Conservation (phyloP, 2,329 filamentous ascomycete genomes). For the Microthyrium microscopicum region DNA sequence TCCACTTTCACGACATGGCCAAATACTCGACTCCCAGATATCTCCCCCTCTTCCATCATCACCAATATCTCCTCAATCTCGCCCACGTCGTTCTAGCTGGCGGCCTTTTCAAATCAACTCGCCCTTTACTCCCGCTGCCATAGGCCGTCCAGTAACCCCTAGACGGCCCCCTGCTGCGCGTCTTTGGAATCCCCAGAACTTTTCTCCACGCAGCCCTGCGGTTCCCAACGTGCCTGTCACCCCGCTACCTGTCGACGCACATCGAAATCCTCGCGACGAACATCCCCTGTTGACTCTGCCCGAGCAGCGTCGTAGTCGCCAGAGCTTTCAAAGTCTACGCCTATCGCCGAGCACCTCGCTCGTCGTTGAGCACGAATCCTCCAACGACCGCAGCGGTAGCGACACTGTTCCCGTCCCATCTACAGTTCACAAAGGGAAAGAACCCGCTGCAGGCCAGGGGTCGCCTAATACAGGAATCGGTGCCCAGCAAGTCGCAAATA, state of each 20-base stretch:
- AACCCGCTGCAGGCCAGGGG: no score
- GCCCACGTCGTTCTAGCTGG: no score
- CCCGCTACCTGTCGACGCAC: slow-evolving; percentile 13
- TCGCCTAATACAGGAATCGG: no score
- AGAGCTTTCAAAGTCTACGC: slow-evolving; percentile 20
- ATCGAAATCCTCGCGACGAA: slow-evolving; percentile 19
- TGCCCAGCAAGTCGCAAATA: no score
- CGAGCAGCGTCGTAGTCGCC: slow-evolving; percentile 37
- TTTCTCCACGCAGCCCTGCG: slow-evolving; percentile 32
- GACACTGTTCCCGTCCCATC: slow-evolving; percentile 36
- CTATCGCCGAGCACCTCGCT: slow-evolving; percentile 19
- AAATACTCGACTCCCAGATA: no score
- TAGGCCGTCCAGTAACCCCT: slow-evolving; percentile 12
- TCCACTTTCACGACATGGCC: no score
- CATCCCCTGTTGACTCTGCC: slow-evolving; percentile 40
- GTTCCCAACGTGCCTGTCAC: slow-evolving; percentile 29
- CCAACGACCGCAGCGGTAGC: slow-evolving; percentile 29
- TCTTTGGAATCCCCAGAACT: slow-evolving; percentile 45
- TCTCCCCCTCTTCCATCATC: no score
- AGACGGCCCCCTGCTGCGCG: slow-evolving; percentile 29
- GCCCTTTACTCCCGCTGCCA: no score
- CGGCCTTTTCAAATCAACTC: no score
- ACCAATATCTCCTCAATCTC: no score
- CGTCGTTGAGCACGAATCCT: slow-evolving; percentile 20
- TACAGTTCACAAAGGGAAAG: no score